Evolutionary conservation across 306 rosid species (phyloP).

Genomic region (Pterocarpus macrocarpus): DNA sequence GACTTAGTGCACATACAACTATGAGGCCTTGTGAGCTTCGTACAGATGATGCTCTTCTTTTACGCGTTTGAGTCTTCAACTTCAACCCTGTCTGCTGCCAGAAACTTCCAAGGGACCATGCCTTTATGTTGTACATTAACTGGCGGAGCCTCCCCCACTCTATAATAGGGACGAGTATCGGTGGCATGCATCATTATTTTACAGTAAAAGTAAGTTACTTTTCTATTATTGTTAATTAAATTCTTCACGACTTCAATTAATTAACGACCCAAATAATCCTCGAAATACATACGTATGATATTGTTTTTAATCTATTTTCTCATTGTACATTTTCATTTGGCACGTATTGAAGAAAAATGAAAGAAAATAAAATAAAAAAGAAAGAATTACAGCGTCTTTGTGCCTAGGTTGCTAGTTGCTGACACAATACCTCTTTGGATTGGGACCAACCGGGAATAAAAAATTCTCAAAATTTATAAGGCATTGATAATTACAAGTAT

Average conservation of each 20-base stretch:
- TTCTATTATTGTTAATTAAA: background rate
- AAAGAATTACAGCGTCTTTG: conserved; percentile 13
- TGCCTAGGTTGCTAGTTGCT: background rate
- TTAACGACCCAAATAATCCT: background rate
- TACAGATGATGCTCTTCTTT: background rate
- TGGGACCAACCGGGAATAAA: conserved; percentile 38
- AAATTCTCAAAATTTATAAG: background rate
- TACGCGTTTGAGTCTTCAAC: conserved; percentile 25
- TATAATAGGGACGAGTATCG: background rate
- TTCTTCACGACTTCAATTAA: background rate
- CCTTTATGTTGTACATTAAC: conserved; percentile 21
- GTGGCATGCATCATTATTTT: conserved; percentile 15
- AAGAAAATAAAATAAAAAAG: background rate
- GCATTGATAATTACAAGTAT: conserved; percentile 12
- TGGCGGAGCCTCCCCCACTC: conserved; percentile 8
- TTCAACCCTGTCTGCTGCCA: conserved; percentile 25
- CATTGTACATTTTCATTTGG: background rate
- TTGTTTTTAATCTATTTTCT: background rate
- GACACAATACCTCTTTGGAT: conserved; percentile 25
- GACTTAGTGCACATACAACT: conserved; percentile 38
- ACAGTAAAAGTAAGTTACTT: background rate
- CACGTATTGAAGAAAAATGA: background rate
- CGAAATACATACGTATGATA: background rate
- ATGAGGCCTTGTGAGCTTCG: background rate
- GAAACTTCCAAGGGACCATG: conserved; percentile 34